Conservation (phyloP, 768 basidiomycete species). For the Leccinum truebloodii region DNA sequence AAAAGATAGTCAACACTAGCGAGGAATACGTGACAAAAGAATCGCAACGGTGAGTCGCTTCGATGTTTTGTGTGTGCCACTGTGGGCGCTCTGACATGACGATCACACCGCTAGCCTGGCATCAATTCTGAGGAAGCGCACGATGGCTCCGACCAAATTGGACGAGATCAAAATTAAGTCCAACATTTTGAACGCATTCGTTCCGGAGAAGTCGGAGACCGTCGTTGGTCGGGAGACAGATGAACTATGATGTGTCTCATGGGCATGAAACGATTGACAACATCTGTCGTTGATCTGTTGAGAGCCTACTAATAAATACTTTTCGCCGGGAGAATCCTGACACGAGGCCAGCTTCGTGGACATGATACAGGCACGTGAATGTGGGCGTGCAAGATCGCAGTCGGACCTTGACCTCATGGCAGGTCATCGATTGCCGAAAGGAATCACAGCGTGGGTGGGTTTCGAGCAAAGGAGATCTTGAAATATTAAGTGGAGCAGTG, state of each 20-base stretch:
- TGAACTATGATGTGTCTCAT: constrained; percentile 42
- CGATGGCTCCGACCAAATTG: constrained; percentile 73
- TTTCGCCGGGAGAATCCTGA: neutral
- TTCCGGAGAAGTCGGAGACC: constrained; percentile 38
- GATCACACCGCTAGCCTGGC: constrained; percentile 50
- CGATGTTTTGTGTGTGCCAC: neutral
- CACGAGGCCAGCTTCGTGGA: constrained; percentile 24
- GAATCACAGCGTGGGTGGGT: constrained; percentile 12
- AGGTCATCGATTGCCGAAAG: constrained; percentile 20
- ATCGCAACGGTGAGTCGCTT: constrained; percentile 61
- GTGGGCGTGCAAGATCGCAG: constrained; percentile 6
- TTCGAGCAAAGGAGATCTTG: constrained; percentile 5
- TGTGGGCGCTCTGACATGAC: constrained; percentile 10
- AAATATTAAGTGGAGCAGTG: constrained; percentile 18
- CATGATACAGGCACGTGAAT: constrained; percentile 28
- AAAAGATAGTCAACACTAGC: constrained; percentile 72
- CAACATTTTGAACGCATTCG: constrained; percentile 78
- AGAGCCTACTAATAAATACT: constrained; percentile 17
- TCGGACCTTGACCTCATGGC: constrained; percentile 30
- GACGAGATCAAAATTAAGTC: constrained; percentile 94
- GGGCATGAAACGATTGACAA: constrained; percentile 3
- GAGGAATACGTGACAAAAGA: constrained; percentile 87
- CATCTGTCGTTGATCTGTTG: constrained; percentile 20
- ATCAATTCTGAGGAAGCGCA: constrained; percentile 76
- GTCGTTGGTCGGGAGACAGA: constrained; percentile 33